These are phyloP conservation scores for Articulospora tetracladia DNA, from an alignment of 495 filamentous ascomycete genomes.

Conservation along the genomic window DNA sequence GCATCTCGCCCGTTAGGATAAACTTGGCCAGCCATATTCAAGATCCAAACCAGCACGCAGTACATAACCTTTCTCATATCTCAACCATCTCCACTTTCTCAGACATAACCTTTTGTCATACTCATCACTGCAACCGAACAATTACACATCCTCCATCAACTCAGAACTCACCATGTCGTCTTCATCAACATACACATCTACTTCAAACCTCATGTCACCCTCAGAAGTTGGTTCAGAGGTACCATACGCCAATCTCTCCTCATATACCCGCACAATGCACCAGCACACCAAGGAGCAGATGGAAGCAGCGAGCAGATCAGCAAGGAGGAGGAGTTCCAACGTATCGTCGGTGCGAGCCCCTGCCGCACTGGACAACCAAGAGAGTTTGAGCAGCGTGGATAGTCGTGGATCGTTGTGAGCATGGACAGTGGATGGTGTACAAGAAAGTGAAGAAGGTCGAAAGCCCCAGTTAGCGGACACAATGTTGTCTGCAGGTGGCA, in stretches of 20 bases:
- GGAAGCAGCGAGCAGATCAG: constrained; percentile 18
- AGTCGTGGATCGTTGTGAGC: neutral
- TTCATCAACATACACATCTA: neutral
- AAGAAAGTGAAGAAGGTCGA: no score
- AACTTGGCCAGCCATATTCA: no score
- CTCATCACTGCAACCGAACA: neutral
- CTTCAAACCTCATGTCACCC: neutral
- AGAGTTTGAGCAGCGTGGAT: constrained; percentile 13
- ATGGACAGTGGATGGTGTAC: no score
- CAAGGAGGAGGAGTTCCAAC: constrained; percentile 7
- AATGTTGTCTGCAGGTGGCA: no score
- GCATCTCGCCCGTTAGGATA: neutral
- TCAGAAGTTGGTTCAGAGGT: neutral
- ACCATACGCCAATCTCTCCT: constrained; percentile 1
- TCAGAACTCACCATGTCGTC: constrained; percentile 6
- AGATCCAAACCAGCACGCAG: neutral
- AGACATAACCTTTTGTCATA: neutral
- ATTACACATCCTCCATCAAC: neutral
- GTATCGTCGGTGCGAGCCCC: neutral
- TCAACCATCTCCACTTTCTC: neutral
- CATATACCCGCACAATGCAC: constrained; percentile 20
- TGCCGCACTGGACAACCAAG: constrained; percentile 1
- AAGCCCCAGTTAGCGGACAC: no score
- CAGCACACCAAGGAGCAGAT: constrained; percentile 27
- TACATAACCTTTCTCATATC: no score